Conservation (phyloP, 345 rosid species). For the Fremontodendron californicum region DNA sequence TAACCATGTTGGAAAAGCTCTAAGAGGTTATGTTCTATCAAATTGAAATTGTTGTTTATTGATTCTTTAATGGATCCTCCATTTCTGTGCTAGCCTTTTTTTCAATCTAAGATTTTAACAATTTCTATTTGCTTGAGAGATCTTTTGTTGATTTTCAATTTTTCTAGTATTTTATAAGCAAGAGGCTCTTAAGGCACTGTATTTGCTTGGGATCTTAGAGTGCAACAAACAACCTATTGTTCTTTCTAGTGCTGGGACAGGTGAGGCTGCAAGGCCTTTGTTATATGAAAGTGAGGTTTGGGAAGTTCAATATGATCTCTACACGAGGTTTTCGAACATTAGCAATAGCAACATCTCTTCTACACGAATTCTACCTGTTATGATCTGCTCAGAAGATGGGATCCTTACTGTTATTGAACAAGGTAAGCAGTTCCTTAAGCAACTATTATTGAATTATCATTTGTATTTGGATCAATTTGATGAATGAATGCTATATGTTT, state of each 20-base stretch:
- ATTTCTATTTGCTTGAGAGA: conserved; percentile 4
- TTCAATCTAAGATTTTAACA: neutral
- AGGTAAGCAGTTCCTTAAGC: conserved; percentile 38
- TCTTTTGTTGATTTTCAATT: conserved; percentile 5
- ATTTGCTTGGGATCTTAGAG: conserved; percentile 87
- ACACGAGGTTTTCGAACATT: conserved; percentile 45
- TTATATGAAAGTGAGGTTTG: conserved; percentile 87
- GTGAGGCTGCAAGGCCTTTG: conserved; percentile 29
- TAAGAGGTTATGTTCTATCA: neutral
- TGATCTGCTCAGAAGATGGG: conserved; percentile 92
- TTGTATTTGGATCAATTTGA: neutral
- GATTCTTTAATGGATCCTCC: neutral
- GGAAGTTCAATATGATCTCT: conserved; percentile 74
- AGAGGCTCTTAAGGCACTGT: conserved; percentile 88
- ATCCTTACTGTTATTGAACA: conserved; percentile 74
- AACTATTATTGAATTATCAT: neutral
- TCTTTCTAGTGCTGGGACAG: conserved; percentile 44
- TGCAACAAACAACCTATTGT: conserved; percentile 30
- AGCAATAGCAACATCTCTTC: conserved; percentile 49
- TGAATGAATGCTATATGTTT: neutral
- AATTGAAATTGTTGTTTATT: neutral
- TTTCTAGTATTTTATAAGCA: conserved; percentile 41
- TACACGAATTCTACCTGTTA: conserved; percentile 65
- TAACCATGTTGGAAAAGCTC: neutral
- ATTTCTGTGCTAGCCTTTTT: neutral